Evolutionary conservation across 768 basidiomycete genomes (phyloP).

Genomic region (Boletus sensibilis): DNA sequence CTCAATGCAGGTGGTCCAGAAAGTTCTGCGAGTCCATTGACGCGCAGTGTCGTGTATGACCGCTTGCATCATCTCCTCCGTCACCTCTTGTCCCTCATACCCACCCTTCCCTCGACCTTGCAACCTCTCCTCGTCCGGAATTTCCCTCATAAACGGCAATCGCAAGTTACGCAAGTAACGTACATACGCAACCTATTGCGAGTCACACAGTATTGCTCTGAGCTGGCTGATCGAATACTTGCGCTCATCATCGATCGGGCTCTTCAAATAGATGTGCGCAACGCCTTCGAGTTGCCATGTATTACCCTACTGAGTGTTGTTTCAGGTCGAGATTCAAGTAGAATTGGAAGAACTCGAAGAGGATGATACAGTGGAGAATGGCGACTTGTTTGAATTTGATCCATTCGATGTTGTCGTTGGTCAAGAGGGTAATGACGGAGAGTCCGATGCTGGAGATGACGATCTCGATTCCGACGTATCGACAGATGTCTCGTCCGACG

Average conservation of each 20-base stretch:
- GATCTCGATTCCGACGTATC: slow-evolving; percentile 51
- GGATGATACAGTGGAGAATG: slow-evolving; percentile 49
- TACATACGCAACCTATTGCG: slow-evolving; percentile 89
- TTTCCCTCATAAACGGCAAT: slow-evolving; percentile 94
- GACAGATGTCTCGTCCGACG: slow-evolving; percentile 78
- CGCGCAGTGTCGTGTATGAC: slow-evolving; percentile 80
- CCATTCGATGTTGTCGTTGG: slow-evolving; percentile 83
- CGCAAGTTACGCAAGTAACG: slow-evolving; percentile 72
- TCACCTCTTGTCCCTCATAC: slow-evolving; percentile 85
- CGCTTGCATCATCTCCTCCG: slow-evolving; percentile 83
- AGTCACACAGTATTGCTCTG: slow-evolving; percentile 84
- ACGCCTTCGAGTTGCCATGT: background rate
- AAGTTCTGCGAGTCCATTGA: slow-evolving; percentile 66
- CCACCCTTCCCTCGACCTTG: slow-evolving; percentile 85
- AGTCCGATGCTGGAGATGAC: slow-evolving; percentile 54
- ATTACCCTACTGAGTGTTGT: background rate
- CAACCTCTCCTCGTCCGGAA: slow-evolving; percentile 79
- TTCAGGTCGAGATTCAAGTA: slow-evolving; percentile 94
- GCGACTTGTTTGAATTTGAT: slow-evolving; percentile 69
- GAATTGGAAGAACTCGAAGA: slow-evolving; percentile 90
- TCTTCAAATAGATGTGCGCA: slow-evolving; percentile 89
- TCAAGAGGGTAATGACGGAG: slow-evolving; percentile 66
- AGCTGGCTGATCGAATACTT: slow-evolving; percentile 79
- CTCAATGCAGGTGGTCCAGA: slow-evolving; percentile 58
- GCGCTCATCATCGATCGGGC: slow-evolving; percentile 90